A percentile compares a stretch with the other conserved stretches of the same genome.
Conservation (phyloP, 495 filamentous ascomycete genomes). For the Penicillium chermesinum region DNA sequence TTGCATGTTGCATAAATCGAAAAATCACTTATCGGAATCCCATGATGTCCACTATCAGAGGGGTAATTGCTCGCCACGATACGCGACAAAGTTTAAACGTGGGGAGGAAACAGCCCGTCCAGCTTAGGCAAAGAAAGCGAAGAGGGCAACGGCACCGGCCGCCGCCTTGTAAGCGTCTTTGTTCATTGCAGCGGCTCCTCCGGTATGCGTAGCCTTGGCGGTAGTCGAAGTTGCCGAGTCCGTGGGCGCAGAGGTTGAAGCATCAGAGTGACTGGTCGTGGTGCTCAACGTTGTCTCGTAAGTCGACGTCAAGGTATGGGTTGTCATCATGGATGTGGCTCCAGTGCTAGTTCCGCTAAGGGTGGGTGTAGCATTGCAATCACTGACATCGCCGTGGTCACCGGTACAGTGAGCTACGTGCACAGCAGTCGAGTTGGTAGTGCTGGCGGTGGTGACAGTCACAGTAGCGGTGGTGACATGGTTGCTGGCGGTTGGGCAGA, state of each 20-base stretch:
- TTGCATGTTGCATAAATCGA: no score
- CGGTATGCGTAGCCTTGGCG: slow-evolving; percentile 26
- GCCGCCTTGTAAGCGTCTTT: slow-evolving; percentile 30
- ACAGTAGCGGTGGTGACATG: slow-evolving; percentile 6
- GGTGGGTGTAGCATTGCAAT: no score
- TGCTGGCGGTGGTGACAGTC: not conserved
- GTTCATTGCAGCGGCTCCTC: slow-evolving; percentile 42
- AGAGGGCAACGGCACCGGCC: slow-evolving; percentile 29
- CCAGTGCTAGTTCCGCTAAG: no score
- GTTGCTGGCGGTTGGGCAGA: slow-evolving; percentile 21
- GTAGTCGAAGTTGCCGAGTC: slow-evolving; percentile 12
- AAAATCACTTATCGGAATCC: no score
- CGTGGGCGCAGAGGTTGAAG: slow-evolving; percentile 4
- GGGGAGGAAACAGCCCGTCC: not conserved
- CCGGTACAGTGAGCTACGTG: no score
- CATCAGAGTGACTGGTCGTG: slow-evolving; percentile 3
- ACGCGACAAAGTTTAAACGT: no score
- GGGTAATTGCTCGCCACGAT: not conserved
- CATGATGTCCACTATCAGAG: no score
- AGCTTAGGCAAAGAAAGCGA: slow-evolving; percentile 30
- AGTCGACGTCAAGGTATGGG: no score
- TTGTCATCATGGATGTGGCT: no score
- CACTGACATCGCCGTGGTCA: no score
- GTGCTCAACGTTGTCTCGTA: slow-evolving; percentile 5
- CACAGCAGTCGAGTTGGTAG: not conserved